Base-by-base conservation (phyloP, 2,329 filamentous ascomycete genomes). In the Fusarium sp. region DNA sequence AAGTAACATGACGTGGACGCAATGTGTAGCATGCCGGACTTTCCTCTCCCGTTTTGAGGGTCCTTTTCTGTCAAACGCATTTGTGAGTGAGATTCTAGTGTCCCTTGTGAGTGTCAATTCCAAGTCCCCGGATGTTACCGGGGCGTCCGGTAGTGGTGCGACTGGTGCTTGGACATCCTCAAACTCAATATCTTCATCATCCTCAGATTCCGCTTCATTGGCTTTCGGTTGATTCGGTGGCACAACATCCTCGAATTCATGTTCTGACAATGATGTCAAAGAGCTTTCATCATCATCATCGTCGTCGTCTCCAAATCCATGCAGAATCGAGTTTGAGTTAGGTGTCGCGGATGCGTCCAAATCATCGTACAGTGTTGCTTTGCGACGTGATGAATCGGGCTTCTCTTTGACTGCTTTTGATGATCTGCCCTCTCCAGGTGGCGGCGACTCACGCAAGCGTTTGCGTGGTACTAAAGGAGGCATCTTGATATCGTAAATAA, bases 1-100 rank as follows among this genome's bases (percentile, higher is more conserved):
- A 22, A 99, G 85, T 59, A 91, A 90, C 80, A 97, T 91, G 5
- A 98, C 95, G 82, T 99, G 96, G 75, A 98, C 87, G 76, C 94
- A 93, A 82, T 99, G 96, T 2, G 94, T 95, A 8, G 91, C 88
- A 39, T 91, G 89, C 32, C 96, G 89, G 63, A 96, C 93, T 69
- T 91, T 89, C 58, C 94, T 90, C 79, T 98, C 94, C 35, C 93
- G 90, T 82, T 98, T 98, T 6, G 93, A 93, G 0, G 94, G 93
- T 0, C 94, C 95, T 80, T 96, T 98, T 82, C 94, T 98, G 24
- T 85, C 85, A 50, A 89, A 85, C 1, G 89, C 85, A 72, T 91
- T 91, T 15, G 87, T 87, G 35, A 92, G 81, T 1, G 90, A 89
- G n/a, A 92, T 87, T 28, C 88, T 83, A 14, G 87, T 85, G 66